A percentile compares a stretch with the other conserved stretches of the same genome.
These are phyloP conservation scores for Oryza meyeriana DNA, from an alignment of 176 grass and related monocot species.

Conservation along the genomic window DNA sequence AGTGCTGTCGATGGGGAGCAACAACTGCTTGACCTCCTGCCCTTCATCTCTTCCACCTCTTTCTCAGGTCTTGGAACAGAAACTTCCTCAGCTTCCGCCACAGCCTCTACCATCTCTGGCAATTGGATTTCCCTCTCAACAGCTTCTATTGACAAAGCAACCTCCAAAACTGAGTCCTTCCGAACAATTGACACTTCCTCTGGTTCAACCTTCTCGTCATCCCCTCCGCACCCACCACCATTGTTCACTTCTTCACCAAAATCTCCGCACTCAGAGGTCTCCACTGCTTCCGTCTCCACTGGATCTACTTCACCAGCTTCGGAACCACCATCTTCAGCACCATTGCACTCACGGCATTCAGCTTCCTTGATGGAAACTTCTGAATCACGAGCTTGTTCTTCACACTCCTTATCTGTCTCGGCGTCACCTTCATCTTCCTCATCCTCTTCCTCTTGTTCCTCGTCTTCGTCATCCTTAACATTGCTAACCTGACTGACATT, in stretches of 20 bases:
- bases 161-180: conserved; percentile 23
- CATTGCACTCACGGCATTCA: not conserved
- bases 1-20: conserved; percentile 40
- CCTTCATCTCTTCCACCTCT: conserved; percentile 44
- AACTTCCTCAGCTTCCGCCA: not conserved
- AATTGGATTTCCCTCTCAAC: not conserved
- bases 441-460: conserved; percentile 15
- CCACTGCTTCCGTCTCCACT: conserved; percentile 31
- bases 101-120: conserved; percentile 5
- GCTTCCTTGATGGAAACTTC: conserved; percentile 16
- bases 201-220: not conserved
- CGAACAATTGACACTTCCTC: conserved; percentile 14
- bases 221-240: not conserved
- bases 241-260: not conserved
- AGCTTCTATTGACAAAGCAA: conserved; percentile 17
- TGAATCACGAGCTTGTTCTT: conserved; percentile 26
- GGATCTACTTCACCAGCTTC: conserved; percentile 29
- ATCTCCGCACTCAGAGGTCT: conserved; percentile 25
- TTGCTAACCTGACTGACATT: conserved; percentile 40
- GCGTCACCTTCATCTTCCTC: not conserved
- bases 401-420: conserved; percentile 5
- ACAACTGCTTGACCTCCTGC: conserved; percentile 48
- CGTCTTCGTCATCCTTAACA: conserved; percentile 7
- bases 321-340: conserved; percentile 17
- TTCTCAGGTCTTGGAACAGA: conserved; percentile 8